Base-by-base conservation (phyloP, 2,329 filamentous ascomycete genomes). In the Onygena corvina region DNA sequence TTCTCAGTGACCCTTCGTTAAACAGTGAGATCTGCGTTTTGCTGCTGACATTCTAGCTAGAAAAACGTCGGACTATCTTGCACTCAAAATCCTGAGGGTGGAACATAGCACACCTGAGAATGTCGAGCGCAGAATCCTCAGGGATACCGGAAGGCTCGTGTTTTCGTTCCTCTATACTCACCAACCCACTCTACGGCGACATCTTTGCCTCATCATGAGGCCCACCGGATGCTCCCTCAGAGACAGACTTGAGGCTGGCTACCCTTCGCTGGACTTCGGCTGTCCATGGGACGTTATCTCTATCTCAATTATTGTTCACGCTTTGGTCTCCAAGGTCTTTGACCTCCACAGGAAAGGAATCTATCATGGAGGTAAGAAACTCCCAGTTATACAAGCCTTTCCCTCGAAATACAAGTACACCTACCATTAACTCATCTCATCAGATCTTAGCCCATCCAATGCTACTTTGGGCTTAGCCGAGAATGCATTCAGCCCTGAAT, bases 311-410 rank as follows among this genome's bases (percentile, higher is more conserved):
- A 5, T 36, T 36, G 14, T 20, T 50, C 12, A 5, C 46, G 16
- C 45, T 12, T 14, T 35, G 33, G 33, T 6, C 33, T 35, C 16
- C 31, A 54, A 52, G 30, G 50, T 54, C 5, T 25, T 38, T 47
- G 23, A 5, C 36, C 30, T 47, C 49, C 50, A 54, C 42, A 23
- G 29, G 8, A 25, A 40, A 14, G 40, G 45, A 20, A 51, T 54
- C 30, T 45, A 30, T 18, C 53, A 54, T 47, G 53, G 53, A 36
- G 53, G 52, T 54, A 48, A 27, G 52, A 49, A 6, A 4, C 3
- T 33, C 20, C 9, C 18, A 44, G 12, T 18, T 18, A 6, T 36
- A 7, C 25, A 48, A 29, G 14, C 20, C 34, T 29, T 3, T 38
- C 21, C 5, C 7, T 46, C 16, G 30, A 31, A 46, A 50, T 35